These are phyloP conservation scores for Kwoniella pini DNA, from an alignment of 768 basidiomycete genomes.

Conservation along the genomic window DNA sequence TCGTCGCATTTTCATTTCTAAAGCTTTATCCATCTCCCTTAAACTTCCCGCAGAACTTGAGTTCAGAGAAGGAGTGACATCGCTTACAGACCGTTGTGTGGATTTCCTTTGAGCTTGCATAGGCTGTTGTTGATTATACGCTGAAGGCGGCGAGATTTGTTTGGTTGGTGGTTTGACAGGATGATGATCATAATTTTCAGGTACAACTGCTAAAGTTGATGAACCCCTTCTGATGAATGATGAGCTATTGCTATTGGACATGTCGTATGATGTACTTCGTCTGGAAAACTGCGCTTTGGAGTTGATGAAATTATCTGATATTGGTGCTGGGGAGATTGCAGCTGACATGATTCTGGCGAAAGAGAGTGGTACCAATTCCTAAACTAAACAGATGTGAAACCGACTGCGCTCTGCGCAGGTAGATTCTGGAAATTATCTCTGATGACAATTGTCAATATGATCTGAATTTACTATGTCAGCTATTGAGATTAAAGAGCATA, in stretches of 20 bases:
- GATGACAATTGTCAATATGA: no score
- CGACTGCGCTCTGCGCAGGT: conserved; percentile 1
- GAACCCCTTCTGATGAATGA: conserved; percentile 2
- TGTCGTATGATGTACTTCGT: conserved; percentile 1
- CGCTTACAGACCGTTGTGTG: neutral
- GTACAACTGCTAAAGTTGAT: conserved; percentile 11
- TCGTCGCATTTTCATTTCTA: conserved; percentile 10
- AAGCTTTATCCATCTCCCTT: conserved; percentile 5
- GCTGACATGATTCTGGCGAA: neutral
- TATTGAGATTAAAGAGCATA: no score
- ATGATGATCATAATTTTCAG: conserved; percentile 16
- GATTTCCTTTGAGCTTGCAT: neutral
- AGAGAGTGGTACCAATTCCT: no score
- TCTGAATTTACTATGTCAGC: neutral
- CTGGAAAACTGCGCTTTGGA: conserved; percentile 14
- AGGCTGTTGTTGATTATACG: neutral
- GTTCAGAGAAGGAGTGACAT: neutral
- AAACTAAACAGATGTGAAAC: no score
- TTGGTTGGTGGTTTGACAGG: neutral
- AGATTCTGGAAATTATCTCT: no score
- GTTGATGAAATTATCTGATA: conserved; percentile 5
- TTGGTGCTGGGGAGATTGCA: neutral
- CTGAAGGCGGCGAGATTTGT: conserved; percentile 3
- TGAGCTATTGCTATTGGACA: neutral
- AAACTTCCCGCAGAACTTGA: neutral